Evolutionary conservation across 257 asterid genomes (phyloP), one percentile per base, ranked within the genome.

Genomic region (Petunia secreta): DNA sequence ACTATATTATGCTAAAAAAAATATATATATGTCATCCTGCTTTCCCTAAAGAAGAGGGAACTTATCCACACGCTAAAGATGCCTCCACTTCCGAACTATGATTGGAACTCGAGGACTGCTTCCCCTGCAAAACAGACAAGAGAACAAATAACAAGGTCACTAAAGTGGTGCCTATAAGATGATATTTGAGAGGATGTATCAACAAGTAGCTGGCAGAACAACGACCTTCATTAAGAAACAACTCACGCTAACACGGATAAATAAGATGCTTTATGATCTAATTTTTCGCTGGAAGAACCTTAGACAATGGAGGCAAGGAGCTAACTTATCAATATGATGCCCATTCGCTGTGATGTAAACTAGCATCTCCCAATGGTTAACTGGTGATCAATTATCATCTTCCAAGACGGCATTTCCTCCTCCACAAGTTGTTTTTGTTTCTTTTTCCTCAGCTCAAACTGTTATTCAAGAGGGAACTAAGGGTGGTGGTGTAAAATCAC

Each of bases 81-180:
- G 34, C 46, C 15, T 50, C 62, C 78, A 53, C 15, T 55, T 67
- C 62, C 55, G 25, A 68, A 80, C 90, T 89, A 93, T 3, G 84
- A 77, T 87, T 77, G 89, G 68, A 87, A 82, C 86, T 92, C 94
- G 37, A 89, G 88, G 80, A 88, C 92, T 48, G 97, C 90, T 88
- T 91, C 96, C 75, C 98, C 98, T 93, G 94, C 89, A 89, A 89
- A 40, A 68, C 16, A 69, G 62, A 74, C 8, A 3, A 14, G 64
- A 40, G n/a, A 66, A 73, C 14, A 65, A 92, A 89, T 79, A 1
- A 50, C 46, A 50, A 11, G 0, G 77, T 73, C 77, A 73, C 25
- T 44, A 73, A 5, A 50, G 11, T 50, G 34, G 44, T 73, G 10
- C 40, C 13, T 34, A 73, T 73, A 44, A 73, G 62, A 73, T 50